Base-by-base conservation (phyloP, 2,329 filamentous ascomycete species). In the Claviceps cyperi region DNA sequence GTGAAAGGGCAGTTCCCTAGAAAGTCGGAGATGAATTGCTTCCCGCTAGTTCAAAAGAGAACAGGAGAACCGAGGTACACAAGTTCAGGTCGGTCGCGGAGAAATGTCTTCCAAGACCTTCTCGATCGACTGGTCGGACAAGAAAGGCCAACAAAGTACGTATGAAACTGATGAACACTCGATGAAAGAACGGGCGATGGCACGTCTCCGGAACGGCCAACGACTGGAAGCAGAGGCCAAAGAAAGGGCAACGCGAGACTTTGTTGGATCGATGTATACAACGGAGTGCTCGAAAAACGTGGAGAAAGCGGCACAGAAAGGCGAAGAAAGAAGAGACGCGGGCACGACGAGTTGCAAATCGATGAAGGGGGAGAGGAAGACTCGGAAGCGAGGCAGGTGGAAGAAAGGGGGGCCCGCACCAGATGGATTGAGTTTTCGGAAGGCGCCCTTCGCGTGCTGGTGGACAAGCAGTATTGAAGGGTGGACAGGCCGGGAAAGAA, bases 381-480 rank as follows among this genome's bases (percentile, higher is more conserved):
- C 48, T 54, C 50, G 57, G 56, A 56, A 53, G 51, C 56, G 57
- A 60, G 46, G 55, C 52, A 55, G 59, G 49, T 49, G 55, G 28
- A 61, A 58, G 59, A 65, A 66, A 66, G 62, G 61, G 57, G 64
- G 61, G 49, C 49, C 46, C 51, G 57, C 54, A 57, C 56, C 56
- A 54, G 50, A 44, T 38, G 45, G 41, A 48, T 48, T 52, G 50
- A 45, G 21, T 40, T 35, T 45, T 46, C 43, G 53, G 51, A 54
- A 52, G 51, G 52, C 52, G 53, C 50, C 49, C 32, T 54, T 49
- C 14, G 55, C 49, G 55, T 57, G 53, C 53, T 54, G 56, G 49
- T 51, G 55, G 52, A 54, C 44, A 50, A 49, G 51, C 56, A 57
- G 57, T 57, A 5, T n/a, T n/a, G 53, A 57, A 56, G 57, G 54